Percentiles rank a stretch among this genome's conserved stretches.
phyloP scores from a whole-genome alignment of 129 eudicot genomes.

The Flaveria sonorensis region DNA sequence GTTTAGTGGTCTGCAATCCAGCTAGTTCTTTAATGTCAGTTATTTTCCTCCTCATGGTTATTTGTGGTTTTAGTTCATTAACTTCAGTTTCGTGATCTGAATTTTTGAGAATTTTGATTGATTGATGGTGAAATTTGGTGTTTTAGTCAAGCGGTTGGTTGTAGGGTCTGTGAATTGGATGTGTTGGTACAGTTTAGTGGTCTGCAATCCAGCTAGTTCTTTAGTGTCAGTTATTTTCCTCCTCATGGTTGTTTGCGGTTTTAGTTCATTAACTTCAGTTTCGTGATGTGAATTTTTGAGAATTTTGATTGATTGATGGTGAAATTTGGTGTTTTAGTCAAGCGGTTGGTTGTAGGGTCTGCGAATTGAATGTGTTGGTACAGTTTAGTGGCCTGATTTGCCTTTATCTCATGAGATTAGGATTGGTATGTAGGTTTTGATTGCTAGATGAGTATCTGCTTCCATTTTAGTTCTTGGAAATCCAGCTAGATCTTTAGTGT shows the following conservation, averaged over 20 bases:
- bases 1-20: constrained; percentile 2
- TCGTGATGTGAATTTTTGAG: constrained; percentile 11
- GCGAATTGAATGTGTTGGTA: constrained; percentile 7
- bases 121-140: constrained; percentile 2
- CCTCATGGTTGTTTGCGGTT: no score
- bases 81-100: constrained; percentile 3
- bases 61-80: background rate
- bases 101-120: constrained; percentile 15
- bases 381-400: background rate
- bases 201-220: background rate
- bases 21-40: no score
- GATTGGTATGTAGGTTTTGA: no score
- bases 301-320: constrained; percentile 15
- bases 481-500: no score
- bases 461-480: background rate
- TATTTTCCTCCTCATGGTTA: no score
- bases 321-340: constrained; percentile 8
- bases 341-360: constrained; percentile 11
- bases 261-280: no score
- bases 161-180: constrained; percentile 8
- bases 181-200: constrained; percentile 14
- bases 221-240: no score
- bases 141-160: constrained; percentile 3
- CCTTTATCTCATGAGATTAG: no score
- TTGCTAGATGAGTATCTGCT: no score